These are phyloP conservation scores for Colletotrichum sidae DNA, from an alignment of 2,329 filamentous ascomycete species.

Conservation along the genomic window DNA sequence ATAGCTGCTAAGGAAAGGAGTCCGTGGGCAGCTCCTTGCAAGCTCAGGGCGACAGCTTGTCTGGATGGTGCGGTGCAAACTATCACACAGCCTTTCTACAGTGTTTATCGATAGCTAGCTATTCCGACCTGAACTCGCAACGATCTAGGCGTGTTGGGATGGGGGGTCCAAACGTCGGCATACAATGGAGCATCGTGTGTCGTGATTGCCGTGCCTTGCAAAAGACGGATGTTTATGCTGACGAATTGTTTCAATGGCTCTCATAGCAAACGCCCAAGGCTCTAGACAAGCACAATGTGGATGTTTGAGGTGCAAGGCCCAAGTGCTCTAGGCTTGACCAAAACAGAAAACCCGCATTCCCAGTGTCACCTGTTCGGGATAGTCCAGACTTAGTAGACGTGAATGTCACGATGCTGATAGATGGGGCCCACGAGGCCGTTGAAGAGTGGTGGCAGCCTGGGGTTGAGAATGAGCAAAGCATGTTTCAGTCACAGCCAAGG, in stretches of 20 bases:
- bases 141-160: constrained; percentile 2
- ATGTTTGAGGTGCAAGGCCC: constrained; percentile 1
- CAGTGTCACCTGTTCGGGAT: neutral
- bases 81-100: neutral
- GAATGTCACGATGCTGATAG: constrained; percentile 1
- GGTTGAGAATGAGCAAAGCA: neutral
- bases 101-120: too few relatives aligned
- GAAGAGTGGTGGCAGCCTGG: neutral
- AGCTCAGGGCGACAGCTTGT: neutral
- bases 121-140: neutral
- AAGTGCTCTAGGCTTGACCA: neutral
- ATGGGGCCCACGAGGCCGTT: constrained; percentile 2
- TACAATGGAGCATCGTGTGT: too few relatives aligned
- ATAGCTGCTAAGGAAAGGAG: too few relatives aligned
- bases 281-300: neutral
- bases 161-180: neutral
- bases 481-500: constrained; percentile 18
- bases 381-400: neutral
- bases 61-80: neutral
- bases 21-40: too few relatives aligned
- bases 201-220: too few relatives aligned
- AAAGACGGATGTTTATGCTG: neutral
- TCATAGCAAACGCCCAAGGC: neutral
- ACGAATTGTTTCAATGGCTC: constrained; percentile 7
- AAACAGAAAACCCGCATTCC: neutral